Conservation (phyloP, 2,329 filamentous ascomycete genomes). For the Cephalotrichum gorgonifer region DNA sequence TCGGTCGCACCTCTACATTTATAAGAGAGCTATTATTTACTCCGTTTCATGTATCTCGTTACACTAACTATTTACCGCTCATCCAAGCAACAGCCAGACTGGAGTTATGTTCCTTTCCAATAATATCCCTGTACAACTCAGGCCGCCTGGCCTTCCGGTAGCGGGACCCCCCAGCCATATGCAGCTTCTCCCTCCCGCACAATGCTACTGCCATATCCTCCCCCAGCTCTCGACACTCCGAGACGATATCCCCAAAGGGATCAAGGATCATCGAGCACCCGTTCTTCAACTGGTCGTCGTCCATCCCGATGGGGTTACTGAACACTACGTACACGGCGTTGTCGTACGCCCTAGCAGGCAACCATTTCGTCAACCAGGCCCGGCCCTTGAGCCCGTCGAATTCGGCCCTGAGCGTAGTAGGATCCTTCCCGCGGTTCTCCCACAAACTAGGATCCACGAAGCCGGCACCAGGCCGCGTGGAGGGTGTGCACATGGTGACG, state of each 20-base stretch:
- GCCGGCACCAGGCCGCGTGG: no score
- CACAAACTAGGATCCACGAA: no score
- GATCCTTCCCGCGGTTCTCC: no score
- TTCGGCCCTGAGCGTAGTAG: no score
- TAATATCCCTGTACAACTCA: constrained; percentile 8
- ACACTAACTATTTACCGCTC: neutral
- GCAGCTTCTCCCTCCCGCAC: constrained; percentile 10
- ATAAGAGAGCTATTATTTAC: no score
- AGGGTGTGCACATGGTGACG: no score
- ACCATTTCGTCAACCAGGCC: no score
- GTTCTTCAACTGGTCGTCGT: constrained; percentile 12
- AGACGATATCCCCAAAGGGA: constrained; percentile 10
- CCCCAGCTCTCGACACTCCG: constrained; percentile 8
- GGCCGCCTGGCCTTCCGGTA: constrained; percentile 9
- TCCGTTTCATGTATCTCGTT: no score
- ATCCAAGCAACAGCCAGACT: constrained; percentile 10
- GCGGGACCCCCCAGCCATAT: constrained; percentile 8
- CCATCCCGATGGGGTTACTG: constrained; percentile 12
- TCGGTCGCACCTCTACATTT: no score
- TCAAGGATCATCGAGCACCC: constrained; percentile 12
- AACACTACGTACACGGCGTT: no score
- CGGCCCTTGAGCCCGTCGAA: no score
- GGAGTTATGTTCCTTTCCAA: constrained; percentile 6
- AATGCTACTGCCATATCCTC: constrained; percentile 10
- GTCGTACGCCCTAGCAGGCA: no score